A percentile compares a stretch with the other conserved stretches of the same genome.
Evolutionary conservation across 768 basidiomycete species (phyloP).

Genomic region (Albatrellus ellisii): DNA sequence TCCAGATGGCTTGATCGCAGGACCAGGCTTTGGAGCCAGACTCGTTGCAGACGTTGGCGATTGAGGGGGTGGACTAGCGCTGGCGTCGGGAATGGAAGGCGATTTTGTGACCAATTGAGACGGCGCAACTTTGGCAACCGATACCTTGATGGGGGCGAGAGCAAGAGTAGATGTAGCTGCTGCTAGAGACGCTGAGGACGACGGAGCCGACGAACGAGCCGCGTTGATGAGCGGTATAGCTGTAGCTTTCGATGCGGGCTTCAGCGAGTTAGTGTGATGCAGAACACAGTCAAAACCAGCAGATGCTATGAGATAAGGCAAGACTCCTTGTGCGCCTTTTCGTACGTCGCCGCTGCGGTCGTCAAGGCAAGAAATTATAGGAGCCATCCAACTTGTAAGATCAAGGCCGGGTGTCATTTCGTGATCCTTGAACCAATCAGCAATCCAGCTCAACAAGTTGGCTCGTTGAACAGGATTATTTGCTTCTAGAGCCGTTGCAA

Average conservation of each 20-base stretch:
- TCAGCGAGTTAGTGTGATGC: conserved; percentile 75
- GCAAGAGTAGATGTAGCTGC: conserved; percentile 14
- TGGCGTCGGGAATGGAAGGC: conserved; percentile 17
- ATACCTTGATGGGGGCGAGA: conserved; percentile 11
- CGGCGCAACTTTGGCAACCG: conserved; percentile 13
- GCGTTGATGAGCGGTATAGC: conserved; percentile 84
- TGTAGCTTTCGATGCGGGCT: conserved; percentile 79
- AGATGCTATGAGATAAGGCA: conserved; percentile 61
- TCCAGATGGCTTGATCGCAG: conserved; percentile 39
- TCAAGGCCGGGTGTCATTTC: conserved; percentile 45
- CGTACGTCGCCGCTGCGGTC: conserved; percentile 87
- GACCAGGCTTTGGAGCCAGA: conserved; percentile 24
- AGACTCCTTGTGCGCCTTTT: conserved; percentile 74
- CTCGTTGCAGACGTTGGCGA: conserved; percentile 27
- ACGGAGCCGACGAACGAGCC: conserved; percentile 31
- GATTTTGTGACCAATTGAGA: conserved; percentile 5
- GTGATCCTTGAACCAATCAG: conserved; percentile 64
- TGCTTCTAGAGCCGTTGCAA: conserved; percentile 73
- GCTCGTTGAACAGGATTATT: conserved; percentile 81
- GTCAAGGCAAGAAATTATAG: conserved; percentile 69
- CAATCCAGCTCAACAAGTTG: conserved; percentile 67
- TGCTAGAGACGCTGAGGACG: conserved; percentile 15
- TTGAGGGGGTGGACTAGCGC: conserved; percentile 28
- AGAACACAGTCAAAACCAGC: conserved; percentile 80
- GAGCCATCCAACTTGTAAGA: conserved; percentile 49